These are phyloP conservation scores for Backusella liffmaniae DNA, from an alignment of 192 early-diverging fungal species.

Conservation along the genomic window DNA sequence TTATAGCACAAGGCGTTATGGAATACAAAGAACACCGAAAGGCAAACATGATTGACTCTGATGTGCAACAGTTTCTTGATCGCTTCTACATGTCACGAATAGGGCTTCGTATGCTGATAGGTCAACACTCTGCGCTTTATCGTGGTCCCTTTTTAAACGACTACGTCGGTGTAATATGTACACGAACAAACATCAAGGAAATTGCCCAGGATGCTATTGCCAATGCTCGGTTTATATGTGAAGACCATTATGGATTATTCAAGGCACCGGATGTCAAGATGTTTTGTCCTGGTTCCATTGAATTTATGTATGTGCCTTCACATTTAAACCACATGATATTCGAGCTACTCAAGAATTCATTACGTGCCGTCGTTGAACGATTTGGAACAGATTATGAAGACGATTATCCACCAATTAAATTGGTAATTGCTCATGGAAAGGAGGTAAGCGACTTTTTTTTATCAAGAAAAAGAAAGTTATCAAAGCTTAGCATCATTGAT, in stretches of 20 bases:
- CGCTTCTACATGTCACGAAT: conserved; percentile 96
- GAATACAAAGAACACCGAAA: conserved; percentile 76
- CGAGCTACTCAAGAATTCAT: conserved; percentile 95
- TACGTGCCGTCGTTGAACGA: conserved; percentile 91
- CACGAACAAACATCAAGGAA: conserved; percentile 75
- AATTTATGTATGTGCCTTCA: conserved; percentile 95
- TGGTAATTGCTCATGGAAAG: conserved; percentile 83
- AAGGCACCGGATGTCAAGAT: conserved; percentile 77
- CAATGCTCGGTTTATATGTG: conserved; percentile 86
- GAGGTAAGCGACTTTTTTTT: conserved; percentile 42
- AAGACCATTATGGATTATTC: conserved; percentile 85
- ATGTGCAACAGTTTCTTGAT: conserved; percentile 89
- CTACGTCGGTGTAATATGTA: conserved; percentile 95
- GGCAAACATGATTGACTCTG: conserved; percentile 56
- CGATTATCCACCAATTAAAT: conserved; percentile 86
- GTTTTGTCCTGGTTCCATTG: conserved; percentile 68
- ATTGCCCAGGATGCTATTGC: conserved; percentile 88
- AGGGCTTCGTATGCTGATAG: conserved; percentile 94
- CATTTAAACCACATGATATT: conserved; percentile 98
- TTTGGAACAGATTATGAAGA: conserved; percentile 80
- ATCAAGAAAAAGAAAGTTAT: too few relatives aligned
- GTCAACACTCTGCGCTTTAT: conserved; percentile 76
- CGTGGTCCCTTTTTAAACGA: conserved; percentile 57
- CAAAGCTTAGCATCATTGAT: too few relatives aligned
- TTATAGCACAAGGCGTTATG: conserved; percentile 85